A percentile compares a stretch with the other conserved stretches of the same genome.
phyloP scores from a whole-genome alignment of 2,329 filamentous ascomycete genomes.

The Chaetomium globosum region DNA sequence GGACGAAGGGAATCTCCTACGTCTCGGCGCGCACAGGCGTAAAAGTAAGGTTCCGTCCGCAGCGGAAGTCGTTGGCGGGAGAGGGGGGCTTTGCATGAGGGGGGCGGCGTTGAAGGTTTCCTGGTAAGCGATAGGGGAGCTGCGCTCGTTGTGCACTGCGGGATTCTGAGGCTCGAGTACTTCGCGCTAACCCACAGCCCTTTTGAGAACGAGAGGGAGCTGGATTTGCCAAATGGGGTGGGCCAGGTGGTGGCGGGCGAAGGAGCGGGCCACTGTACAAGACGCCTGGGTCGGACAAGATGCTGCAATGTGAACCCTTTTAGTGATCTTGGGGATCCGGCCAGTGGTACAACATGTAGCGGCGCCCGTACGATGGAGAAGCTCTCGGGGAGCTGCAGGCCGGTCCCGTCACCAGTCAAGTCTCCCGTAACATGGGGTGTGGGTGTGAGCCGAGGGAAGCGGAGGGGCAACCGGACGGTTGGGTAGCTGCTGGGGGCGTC shows the following conservation, averaged over 20 bases:
- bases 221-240: slow-evolving; percentile 28
- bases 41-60: background rate
- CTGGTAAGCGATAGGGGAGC: slow-evolving; percentile 1
- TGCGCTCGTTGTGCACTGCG: slow-evolving; percentile 19
- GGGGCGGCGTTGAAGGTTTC: background rate
- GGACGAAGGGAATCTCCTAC: slow-evolving; percentile 10
- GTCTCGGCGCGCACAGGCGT: slow-evolving; percentile 1
- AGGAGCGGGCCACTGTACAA: slow-evolving; percentile 31
- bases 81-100: background rate
- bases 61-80: slow-evolving; percentile 9
- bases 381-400: slow-evolving; percentile 51
- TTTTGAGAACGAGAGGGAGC: slow-evolving; percentile 28
- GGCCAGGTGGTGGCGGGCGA: slow-evolving; percentile 22
- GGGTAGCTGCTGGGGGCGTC: slow-evolving; percentile 21
- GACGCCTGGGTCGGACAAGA: slow-evolving; percentile 52
- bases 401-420: slow-evolving; percentile 33
- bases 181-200: slow-evolving; percentile 21
- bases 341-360: slow-evolving; percentile 54
- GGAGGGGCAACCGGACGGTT: slow-evolving; percentile 24
- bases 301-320: slow-evolving; percentile 53
- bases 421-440: slow-evolving; percentile 29
- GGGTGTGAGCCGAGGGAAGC: slow-evolving; percentile 23
- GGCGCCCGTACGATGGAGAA: slow-evolving; percentile 45
- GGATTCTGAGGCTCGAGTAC: slow-evolving; percentile 18
- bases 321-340: slow-evolving; percentile 48